Base-by-base conservation (phyloP, 441 rosid genomes). In the Adansonia grandidieri region DNA sequence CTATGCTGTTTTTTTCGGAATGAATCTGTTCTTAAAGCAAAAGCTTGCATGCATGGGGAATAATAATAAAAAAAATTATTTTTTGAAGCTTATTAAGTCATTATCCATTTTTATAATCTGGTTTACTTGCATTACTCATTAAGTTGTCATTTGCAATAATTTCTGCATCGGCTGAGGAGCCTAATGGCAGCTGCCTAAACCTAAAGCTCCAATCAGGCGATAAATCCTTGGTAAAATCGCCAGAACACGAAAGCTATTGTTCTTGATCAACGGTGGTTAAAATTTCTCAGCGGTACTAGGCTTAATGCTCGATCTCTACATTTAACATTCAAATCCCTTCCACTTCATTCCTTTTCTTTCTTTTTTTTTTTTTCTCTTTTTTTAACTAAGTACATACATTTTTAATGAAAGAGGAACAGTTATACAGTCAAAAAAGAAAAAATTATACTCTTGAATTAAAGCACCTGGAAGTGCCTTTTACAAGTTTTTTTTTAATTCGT, bases 1-100 rank as follows among this genome's bases (percentile, higher is more conserved):
- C 50, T 32, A 54, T 54, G 75, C 24, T 37, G 44, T 32, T 1
- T n/a, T 71, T 54, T n/a, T n/a, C 62, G n/a, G 5, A 71, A 32
- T 24, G 50, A 71, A n/a, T 54, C 24, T 51, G 14, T 68, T 68
- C 0, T 71, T 70, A 24, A 70, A 70, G 74, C 4, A 50, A 50
- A 70, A 70, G 22, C 6, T 50, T 70, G 42, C 73, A 19, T 22
- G 37, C 37, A 47, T 47, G 6, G 40, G 3, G 24, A 66, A 44
- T 17, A 37, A 40, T 58, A 37, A 6, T 17, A 65, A 6, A n/a
- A 0, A 2, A n/a, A 40, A 10, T 28, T 28, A 2, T 28, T 28
- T 28, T 11, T 4, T 58, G 11, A 10, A 58, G 17, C 4, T 61
- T 61, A 28, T 28, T 28, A 28, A 28, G 32, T 28, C 32, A 11